Evolutionary conservation across 73 alveolate genomes (phyloP).

Genomic region (Paraurostyla sp.): DNA sequence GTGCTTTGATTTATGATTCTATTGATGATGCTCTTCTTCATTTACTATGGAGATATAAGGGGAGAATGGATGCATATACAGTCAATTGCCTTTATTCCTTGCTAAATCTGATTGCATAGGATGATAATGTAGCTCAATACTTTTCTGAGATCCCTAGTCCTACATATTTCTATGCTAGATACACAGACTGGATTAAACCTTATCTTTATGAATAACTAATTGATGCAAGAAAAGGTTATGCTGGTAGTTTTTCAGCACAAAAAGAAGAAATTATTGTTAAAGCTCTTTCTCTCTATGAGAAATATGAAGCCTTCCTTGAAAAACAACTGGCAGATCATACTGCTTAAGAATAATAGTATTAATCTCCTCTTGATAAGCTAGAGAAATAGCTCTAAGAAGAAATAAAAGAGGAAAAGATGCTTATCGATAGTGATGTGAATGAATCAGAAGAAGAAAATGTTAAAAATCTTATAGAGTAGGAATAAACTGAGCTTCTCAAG

Average conservation of each 20-base stretch:
- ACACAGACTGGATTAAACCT: constrained; percentile 81
- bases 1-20: neutral
- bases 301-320: constrained; percentile 31
- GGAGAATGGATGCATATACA: constrained; percentile 71
- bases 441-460: constrained; percentile 38
- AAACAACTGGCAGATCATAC: neutral
- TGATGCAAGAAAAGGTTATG: constrained; percentile 60
- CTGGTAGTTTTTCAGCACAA: constrained; percentile 26
- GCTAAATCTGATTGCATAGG: constrained; percentile 47
- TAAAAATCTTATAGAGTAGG: constrained; percentile 20
- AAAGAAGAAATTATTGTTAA: constrained; percentile 37
- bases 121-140: constrained; percentile 60
- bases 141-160: constrained; percentile 72
- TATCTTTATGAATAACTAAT: constrained; percentile 61
- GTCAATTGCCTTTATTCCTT: constrained; percentile 59
- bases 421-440: neutral
- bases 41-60: constrained; percentile 79
- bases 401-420: neutral
- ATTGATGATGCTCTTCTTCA: constrained; percentile 59
- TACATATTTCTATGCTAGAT: constrained; percentile 73
- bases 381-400: neutral
- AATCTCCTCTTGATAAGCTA: neutral
- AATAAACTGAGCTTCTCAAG: neutral
- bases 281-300: constrained; percentile 26
- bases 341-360: neutral